Evolutionary conservation across 495 filamentous ascomycete species (phyloP).

Genomic region (Penicillium parvum): DNA sequence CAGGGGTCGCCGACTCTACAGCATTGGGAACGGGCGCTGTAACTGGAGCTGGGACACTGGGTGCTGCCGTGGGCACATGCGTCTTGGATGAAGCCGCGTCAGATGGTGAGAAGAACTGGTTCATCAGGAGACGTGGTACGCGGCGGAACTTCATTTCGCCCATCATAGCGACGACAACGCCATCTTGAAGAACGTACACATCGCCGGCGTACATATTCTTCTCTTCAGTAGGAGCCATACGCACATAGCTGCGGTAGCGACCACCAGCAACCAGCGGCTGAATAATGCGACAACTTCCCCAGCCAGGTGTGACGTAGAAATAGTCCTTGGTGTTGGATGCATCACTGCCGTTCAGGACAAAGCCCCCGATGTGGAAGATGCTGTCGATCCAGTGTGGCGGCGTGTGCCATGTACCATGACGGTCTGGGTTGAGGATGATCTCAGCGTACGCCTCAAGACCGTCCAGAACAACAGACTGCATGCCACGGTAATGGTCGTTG

Average conservation of each 20-base stretch:
- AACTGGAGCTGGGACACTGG: not conserved
- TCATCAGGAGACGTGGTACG: conserved; percentile 29
- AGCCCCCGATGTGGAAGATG: conserved; percentile 37
- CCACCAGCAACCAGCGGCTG: conserved; percentile 26
- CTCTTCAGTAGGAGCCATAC: conserved; percentile 34
- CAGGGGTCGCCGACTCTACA: not conserved
- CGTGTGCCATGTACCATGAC: conserved; percentile 7
- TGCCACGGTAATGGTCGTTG: conserved; percentile 34
- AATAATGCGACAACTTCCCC: conserved; percentile 23
- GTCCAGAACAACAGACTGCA: conserved; percentile 35
- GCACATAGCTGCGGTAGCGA: conserved; percentile 35
- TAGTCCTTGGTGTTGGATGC: conserved; percentile 21
- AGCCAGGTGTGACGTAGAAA: conserved; percentile 38
- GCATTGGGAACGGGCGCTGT: not conserved
- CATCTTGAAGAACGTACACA: conserved; percentile 36
- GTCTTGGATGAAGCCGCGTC: conserved; percentile 7
- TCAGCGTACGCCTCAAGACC: conserved; percentile 38
- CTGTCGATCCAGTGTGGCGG: conserved; percentile 43
- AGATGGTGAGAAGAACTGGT: conserved; percentile 30
- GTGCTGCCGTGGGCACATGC: not conserved
- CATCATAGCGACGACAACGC: conserved; percentile 30
- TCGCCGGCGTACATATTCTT: conserved; percentile 30
- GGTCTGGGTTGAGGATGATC: conserved; percentile 25
- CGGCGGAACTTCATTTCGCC: conserved; percentile 31
- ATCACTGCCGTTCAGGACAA: conserved; percentile 33